These are phyloP conservation scores for Phylloporus sp. DNA, from an alignment of 1,284 basidiomycete genomes.

Conservation along the genomic window DNA sequence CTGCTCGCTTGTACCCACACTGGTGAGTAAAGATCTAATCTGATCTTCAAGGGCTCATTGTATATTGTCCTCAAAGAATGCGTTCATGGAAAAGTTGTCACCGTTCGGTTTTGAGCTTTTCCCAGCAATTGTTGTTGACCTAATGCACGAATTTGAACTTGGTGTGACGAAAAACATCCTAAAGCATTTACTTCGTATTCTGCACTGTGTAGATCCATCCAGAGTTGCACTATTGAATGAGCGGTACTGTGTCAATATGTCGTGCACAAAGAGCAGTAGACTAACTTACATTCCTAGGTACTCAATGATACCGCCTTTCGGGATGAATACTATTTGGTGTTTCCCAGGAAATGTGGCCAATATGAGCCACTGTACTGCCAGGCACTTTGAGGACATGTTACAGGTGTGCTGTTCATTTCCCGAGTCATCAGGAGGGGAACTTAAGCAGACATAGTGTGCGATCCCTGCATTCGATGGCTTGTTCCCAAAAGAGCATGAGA, in stretches of 20 bases:
- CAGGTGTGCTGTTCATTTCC: neutral
- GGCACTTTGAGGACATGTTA: neutral
- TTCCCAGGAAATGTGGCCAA: neutral
- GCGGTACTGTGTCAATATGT: neutral
- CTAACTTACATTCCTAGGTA: neutral
- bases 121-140: neutral
- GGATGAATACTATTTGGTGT: neutral
- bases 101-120: neutral
- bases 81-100: neutral
- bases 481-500: neutral
- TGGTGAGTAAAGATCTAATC: conserved; percentile 1
- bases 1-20: conserved; percentile 9
- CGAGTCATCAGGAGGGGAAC: too few relatives aligned
- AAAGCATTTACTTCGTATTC: neutral
- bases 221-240: neutral
- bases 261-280: too few relatives aligned
- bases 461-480: neutral
- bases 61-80: neutral
- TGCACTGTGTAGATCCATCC: neutral
- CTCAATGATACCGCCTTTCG: neutral
- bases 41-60: neutral
- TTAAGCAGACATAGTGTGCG: neutral
- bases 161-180: neutral
- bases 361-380: neutral
- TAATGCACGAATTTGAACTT: neutral